Evolutionary conservation across 441 rosid genomes (phyloP).

Genomic region (Jatropha multifida): DNA sequence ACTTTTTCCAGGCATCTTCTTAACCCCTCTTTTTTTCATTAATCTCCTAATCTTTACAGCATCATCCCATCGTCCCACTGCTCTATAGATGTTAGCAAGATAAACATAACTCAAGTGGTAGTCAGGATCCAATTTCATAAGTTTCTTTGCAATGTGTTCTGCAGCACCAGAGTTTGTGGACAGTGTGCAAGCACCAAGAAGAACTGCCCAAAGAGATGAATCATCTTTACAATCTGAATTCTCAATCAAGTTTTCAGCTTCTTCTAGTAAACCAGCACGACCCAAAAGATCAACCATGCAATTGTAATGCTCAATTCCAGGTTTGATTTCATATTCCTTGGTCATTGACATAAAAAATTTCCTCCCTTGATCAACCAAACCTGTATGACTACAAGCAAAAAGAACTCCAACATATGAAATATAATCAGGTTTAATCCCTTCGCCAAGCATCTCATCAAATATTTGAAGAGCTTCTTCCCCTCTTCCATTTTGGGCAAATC

Average conservation of each 20-base stretch:
- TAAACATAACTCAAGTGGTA: conserved; percentile 76
- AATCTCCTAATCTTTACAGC: conserved; percentile 58
- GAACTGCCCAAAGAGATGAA: conserved; percentile 79
- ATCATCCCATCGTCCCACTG: conserved; percentile 72
- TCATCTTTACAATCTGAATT: conserved; percentile 56
- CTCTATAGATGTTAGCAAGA: conserved; percentile 66
- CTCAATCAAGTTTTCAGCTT: conserved; percentile 69
- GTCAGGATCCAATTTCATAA: conserved; percentile 63
- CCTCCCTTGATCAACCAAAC: conserved; percentile 65
- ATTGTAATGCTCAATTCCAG: conserved; percentile 73
- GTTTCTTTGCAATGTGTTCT: conserved; percentile 71
- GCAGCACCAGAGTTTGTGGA: conserved; percentile 45
- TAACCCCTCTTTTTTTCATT: conserved; percentile 61
- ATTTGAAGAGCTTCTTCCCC: conserved; percentile 56
- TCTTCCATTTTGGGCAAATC: conserved; percentile 84
- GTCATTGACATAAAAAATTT: conserved; percentile 53
- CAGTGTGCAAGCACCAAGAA: conserved; percentile 79
- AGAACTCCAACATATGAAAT: conserved; percentile 77
- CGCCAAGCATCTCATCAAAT: conserved; percentile 52
- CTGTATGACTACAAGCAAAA: conserved; percentile 77
- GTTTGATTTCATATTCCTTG: conserved; percentile 47
- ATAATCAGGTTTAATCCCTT: conserved; percentile 58
- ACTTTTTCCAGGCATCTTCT: conserved; percentile 69
- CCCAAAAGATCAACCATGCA: conserved; percentile 91
- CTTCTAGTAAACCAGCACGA: conserved; percentile 79